A percentile compares a stretch with the other conserved stretches of the same genome.
phyloP scores from a whole-genome alignment of 2,329 filamentous ascomycete genomes.

The Ceratocystis lukuohia region DNA sequence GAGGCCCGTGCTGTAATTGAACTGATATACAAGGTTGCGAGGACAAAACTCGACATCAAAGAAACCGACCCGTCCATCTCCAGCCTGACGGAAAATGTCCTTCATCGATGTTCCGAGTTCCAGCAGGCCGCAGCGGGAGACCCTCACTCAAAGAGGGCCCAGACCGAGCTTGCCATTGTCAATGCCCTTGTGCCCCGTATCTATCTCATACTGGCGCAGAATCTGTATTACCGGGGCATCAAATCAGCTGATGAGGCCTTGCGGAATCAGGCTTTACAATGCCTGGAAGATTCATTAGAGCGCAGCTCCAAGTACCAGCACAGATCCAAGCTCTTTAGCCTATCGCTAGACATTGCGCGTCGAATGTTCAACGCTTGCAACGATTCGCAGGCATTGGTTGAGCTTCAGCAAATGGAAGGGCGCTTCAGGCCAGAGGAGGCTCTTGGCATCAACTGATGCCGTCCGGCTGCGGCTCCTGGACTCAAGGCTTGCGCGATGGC shows the following conservation, averaged over 20 bases:
- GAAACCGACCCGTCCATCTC: not conserved
- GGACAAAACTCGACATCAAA: not conserved
- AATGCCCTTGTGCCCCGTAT: not conserved
- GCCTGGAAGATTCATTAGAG: not conserved
- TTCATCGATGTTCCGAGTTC: not conserved
- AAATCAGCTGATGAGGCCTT: not conserved
- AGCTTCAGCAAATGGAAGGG: not conserved
- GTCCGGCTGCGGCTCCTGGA: not conserved
- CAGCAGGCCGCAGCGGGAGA: not conserved
- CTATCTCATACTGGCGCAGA: not conserved
- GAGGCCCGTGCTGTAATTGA: not conserved
- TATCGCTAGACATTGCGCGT: not conserved
- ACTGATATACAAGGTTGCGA: not conserved
- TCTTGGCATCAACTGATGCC: not conserved
- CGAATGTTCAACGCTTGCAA: not conserved
- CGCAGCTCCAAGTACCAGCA: not conserved
- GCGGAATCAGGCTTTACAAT: not conserved
- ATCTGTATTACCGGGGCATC: constrained; percentile 2
- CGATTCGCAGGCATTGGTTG: not conserved
- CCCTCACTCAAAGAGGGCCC: not conserved
- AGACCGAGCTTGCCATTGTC: not conserved
- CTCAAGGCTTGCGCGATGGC: no score
- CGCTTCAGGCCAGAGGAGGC: not conserved
- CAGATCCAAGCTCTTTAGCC: not conserved
- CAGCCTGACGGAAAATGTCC: not conserved